Evolutionary conservation across 169 alveolate genomes (phyloP).

Genomic region (Toxoplasma gondii): DNA sequence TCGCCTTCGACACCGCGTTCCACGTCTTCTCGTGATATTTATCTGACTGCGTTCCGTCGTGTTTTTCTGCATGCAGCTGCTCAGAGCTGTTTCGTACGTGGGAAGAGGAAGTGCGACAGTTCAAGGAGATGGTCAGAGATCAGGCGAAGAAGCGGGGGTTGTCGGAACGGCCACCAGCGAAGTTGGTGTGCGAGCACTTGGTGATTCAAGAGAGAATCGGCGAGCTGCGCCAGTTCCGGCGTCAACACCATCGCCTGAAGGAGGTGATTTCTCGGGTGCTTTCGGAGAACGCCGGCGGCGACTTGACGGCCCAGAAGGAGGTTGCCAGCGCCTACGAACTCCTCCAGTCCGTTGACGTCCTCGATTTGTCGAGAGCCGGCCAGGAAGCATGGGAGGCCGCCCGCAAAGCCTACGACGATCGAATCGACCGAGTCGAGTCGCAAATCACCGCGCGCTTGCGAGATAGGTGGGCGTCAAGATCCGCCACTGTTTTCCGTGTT

Average conservation of each 20-base stretch:
- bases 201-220: constrained; percentile 87
- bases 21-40: too few species aligned
- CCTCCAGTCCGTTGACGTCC: constrained; percentile 75
- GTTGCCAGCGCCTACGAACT: constrained; percentile 86
- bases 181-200: constrained; percentile 86
- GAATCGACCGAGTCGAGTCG: constrained; percentile 94
- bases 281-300: constrained; percentile 73
- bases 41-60: constrained; percentile 85
- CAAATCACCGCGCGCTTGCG: constrained; percentile 93
- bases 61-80: constrained; percentile 83
- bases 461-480: too few species aligned
- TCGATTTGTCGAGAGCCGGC: constrained; percentile 78
- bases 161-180: constrained; percentile 85
- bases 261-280: constrained; percentile 86
- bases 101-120: constrained; percentile 91
- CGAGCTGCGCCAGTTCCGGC: constrained; percentile 90
- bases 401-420: constrained; percentile 83
- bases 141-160: constrained; percentile 87
- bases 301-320: constrained; percentile 81
- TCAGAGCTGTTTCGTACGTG: constrained; percentile 90
- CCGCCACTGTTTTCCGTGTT: too few species aligned
- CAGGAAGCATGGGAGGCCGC: constrained; percentile 74
- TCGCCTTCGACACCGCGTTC: too few species aligned
- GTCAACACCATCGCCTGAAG: constrained; percentile 92
- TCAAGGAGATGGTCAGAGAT: constrained; percentile 88